Conservation (phyloP, 306 rosid genomes). For the Trifolium dubium region DNA sequence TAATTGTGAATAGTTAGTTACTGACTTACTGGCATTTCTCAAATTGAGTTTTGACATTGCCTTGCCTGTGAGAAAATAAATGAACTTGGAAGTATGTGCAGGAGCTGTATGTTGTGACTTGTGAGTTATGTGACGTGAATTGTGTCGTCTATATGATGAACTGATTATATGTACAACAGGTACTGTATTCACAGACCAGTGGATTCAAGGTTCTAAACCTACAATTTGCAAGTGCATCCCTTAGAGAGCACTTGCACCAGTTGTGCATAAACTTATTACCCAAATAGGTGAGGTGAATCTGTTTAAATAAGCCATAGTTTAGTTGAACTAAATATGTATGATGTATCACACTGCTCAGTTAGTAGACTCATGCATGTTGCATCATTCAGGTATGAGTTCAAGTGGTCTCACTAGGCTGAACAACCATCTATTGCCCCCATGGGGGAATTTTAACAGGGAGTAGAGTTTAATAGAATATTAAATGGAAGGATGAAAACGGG, state of each 20-base stretch:
- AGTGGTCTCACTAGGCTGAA: not conserved
- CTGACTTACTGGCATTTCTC: constrained; percentile 19
- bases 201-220: constrained; percentile 11
- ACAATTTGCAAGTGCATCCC: not conserved
- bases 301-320: not conserved
- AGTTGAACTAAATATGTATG: not conserved
- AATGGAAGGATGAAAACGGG: no score
- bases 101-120: not conserved
- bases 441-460: not conserved
- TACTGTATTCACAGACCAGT: not conserved
- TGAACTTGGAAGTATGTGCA: not conserved
- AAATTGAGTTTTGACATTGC: not conserved
- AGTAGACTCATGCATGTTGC: not conserved
- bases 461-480: not conserved
- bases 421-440: not conserved
- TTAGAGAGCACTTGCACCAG: not conserved
- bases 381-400: not conserved
- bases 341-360: not conserved
- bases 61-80: not conserved
- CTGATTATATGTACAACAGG: not conserved
- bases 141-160: not conserved
- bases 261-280: not conserved
- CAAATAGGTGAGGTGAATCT: not conserved
- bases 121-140: not conserved
- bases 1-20: constrained; percentile 8